Conservation (phyloP, 2,329 filamentous ascomycete genomes). For the Beauveria pseudobassiana region DNA sequence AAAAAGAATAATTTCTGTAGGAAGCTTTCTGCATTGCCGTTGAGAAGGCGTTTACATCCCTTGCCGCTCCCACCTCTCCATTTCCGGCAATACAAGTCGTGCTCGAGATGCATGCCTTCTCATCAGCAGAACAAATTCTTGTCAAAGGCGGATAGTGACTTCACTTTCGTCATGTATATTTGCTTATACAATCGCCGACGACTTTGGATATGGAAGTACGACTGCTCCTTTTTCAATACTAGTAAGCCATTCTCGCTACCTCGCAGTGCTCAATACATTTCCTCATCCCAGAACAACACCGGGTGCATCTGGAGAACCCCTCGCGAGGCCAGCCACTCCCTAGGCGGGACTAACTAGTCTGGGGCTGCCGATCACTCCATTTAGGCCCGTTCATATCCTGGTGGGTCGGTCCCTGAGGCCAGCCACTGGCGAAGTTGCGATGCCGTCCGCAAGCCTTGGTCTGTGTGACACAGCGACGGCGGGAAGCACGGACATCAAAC, state of each 20-base stretch:
- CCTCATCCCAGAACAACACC: not conserved
- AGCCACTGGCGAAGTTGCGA: not conserved
- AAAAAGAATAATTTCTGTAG: not conserved
- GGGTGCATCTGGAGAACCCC: too few species aligned
- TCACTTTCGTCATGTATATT: not conserved
- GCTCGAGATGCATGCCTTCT: not conserved
- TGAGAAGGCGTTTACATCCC: not conserved
- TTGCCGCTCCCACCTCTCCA: not conserved
- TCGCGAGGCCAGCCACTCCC: not conserved
- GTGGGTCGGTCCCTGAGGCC: not conserved
- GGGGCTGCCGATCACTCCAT: not conserved
- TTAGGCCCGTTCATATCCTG: not conserved
- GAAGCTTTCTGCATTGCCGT: not conserved
- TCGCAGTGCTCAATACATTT: not conserved
- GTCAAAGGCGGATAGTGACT: not conserved
- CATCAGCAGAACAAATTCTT: not conserved
- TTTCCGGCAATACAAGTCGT: not conserved
- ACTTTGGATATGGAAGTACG: too few species aligned
- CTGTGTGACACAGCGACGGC: not conserved
- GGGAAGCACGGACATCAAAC: not conserved
- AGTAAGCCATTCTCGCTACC: too few species aligned
- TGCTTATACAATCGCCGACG: too few species aligned
- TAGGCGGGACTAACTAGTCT: not conserved
- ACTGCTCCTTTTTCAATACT: too few species aligned
- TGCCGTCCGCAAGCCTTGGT: not conserved